Evolutionary conservation across 345 rosid genomes (phyloP).

Genomic region (Chamaenerion angustifolium): DNA sequence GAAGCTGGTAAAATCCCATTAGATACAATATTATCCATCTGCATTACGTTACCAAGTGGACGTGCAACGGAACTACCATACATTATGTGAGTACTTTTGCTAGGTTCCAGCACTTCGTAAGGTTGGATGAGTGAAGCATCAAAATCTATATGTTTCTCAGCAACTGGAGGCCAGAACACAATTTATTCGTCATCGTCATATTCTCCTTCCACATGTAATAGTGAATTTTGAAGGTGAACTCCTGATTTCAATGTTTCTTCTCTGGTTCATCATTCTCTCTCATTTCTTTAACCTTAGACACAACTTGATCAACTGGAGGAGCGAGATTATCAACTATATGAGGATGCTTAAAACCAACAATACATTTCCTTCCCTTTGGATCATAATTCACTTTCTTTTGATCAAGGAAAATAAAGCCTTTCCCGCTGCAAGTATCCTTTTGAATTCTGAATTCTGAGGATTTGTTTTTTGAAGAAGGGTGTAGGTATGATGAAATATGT

Average conservation of each 20-base stretch:
- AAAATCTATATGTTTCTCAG: constrained; percentile 44
- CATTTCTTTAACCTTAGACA: constrained; percentile 16
- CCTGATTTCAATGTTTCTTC: constrained; percentile 18
- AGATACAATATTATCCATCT: constrained; percentile 16
- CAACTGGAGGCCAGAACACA: constrained; percentile 67
- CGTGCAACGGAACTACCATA: constrained; percentile 22
- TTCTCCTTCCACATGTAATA: constrained; percentile 38
- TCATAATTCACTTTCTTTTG: constrained; percentile 50
- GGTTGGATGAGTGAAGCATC: constrained; percentile 21
- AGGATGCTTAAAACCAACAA: constrained; percentile 47
- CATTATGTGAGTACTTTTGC: constrained; percentile 23
- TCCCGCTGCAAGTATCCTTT: constrained; percentile 81
- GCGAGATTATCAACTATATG: constrained; percentile 21
- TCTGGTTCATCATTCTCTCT: constrained; percentile 22
- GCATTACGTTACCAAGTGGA: constrained; percentile 27
- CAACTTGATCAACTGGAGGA: constrained; percentile 15
- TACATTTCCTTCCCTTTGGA: constrained; percentile 52
- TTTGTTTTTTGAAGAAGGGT: no score
- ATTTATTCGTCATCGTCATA: constrained; percentile 92
- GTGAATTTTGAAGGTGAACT: constrained; percentile 20
- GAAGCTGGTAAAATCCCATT: constrained; percentile 23
- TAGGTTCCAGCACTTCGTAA: constrained; percentile 32
- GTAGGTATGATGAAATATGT: no score
- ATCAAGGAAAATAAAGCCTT: constrained; percentile 51
- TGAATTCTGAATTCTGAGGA: constrained; percentile 6